phyloP scores from a whole-genome alignment of 176 grass and related monocot genomes.

The Rhipidocladum racemiflorum region DNA sequence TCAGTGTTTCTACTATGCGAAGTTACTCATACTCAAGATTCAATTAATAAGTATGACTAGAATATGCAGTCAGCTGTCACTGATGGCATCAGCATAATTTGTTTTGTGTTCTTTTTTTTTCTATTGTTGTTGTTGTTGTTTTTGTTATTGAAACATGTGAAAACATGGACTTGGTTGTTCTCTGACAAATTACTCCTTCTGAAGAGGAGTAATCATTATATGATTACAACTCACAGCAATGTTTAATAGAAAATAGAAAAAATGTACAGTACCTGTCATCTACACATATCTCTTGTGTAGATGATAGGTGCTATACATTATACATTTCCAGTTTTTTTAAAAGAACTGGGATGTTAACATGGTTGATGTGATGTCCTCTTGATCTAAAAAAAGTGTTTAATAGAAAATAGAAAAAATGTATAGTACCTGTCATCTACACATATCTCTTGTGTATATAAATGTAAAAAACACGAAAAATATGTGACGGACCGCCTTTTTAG shows the following conservation, averaged over 20 bases:
- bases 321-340: too few relatives aligned
- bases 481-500: too few relatives aligned
- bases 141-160: not conserved
- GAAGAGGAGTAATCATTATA: not conserved
- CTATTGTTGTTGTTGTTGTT: not conserved
- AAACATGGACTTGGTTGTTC: not conserved
- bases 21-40: not conserved
- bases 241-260: not conserved
- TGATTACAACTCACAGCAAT: not conserved
- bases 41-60: not conserved
- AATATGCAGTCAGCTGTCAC: not conserved
- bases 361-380: too few relatives aligned
- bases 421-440: not conserved
- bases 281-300: not conserved
- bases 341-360: too few relatives aligned
- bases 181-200: not conserved
- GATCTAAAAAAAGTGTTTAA: too few relatives aligned
- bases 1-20: not conserved
- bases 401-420: not conserved
- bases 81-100: not conserved
- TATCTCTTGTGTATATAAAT: not conserved
- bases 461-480: too few relatives aligned
- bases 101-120: not conserved
- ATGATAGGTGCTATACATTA: too few relatives aligned
- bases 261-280: not conserved